phyloP scores from a whole-genome alignment of 2,329 filamentous ascomycete species.

The Onygenales sp. region DNA sequence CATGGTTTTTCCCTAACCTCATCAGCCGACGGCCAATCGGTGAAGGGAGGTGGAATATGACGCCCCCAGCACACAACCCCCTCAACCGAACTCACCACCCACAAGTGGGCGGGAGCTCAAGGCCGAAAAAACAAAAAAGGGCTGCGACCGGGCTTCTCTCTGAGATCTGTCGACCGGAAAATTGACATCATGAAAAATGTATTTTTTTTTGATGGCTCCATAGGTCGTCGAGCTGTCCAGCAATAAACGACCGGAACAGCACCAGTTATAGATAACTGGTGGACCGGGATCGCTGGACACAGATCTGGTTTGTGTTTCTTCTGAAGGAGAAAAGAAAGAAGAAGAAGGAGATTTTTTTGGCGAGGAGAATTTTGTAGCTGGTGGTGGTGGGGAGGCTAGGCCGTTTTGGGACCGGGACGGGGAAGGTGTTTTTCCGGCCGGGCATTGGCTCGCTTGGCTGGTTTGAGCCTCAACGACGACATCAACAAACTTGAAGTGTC shows the following conservation, averaged over 20 bases:
- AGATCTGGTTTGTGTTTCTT: conserved; percentile 54
- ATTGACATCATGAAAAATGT: conserved; percentile 62
- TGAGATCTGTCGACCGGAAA: conserved; percentile 92
- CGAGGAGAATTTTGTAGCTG: too few species aligned
- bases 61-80: conserved; percentile 45
- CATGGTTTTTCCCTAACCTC: conserved; percentile 90
- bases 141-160: conserved; percentile 54
- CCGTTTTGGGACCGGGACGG: too few species aligned
- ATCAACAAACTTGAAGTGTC: too few species aligned
- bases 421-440: too few species aligned
- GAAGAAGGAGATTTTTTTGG: conserved; percentile 17
- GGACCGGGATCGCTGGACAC: conserved; percentile 72
- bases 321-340: conserved; percentile 25
- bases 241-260: conserved; percentile 61
- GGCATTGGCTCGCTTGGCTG: too few species aligned
- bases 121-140: conserved; percentile 29
- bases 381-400: too few species aligned
- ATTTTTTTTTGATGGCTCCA: conserved; percentile 59
- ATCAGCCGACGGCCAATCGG: conserved; percentile 77
- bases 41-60: conserved; percentile 86
- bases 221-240: conserved; percentile 78
- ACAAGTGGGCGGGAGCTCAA: conserved; percentile 51
- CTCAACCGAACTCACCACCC: conserved; percentile 56
- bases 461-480: too few species aligned
- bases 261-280: conserved; percentile 20